Conservation (phyloP, 2,329 filamentous ascomycete species). For the Aspergillus tubingensis region DNA sequence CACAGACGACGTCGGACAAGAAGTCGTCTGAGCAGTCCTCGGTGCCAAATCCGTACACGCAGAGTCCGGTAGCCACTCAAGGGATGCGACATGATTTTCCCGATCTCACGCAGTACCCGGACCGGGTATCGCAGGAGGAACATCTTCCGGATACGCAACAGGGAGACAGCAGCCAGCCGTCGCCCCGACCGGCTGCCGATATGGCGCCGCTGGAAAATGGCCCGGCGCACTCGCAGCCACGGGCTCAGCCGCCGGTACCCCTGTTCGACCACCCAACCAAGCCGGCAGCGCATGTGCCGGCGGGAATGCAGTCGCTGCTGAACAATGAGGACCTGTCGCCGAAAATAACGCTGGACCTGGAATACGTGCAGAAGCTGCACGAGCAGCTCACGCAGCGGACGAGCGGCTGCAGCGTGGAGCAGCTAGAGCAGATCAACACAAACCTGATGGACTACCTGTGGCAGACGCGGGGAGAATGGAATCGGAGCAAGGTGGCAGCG, state of each 20-base stretch:
- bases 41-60: conserved; percentile 67
- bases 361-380: conserved; percentile 61
- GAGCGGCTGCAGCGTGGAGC: conserved; percentile 82
- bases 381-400: conserved; percentile 66
- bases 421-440: conserved; percentile 90
- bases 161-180: conserved; percentile 41
- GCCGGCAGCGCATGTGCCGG: conserved; percentile 25
- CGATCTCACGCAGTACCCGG: conserved; percentile 53
- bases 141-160: conserved; percentile 67
- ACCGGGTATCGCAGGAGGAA: conserved; percentile 57
- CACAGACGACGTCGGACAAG: conserved; percentile 78
- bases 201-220: conserved; percentile 24
- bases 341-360: conserved; percentile 48
- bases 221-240: conserved; percentile 39
- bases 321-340: conserved; percentile 34
- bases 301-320: conserved; percentile 36
- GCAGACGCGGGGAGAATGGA: conserved; percentile 76
- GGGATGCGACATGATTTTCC: conserved; percentile 51
- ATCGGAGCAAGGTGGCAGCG: conserved; percentile 71
- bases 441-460: conserved; percentile 89
- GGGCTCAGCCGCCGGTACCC: conserved; percentile 42
- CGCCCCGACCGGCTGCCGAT: conserved; percentile 33
- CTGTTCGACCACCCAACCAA: conserved; percentile 41
- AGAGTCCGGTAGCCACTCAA: conserved; percentile 54
- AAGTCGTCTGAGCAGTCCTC: conserved; percentile 74